Evolutionary conservation across 164 flowering plant genomes (phyloP), one percentile per base, ranked within the genome.

Genomic region (Tetrastigma voinierianum): DNA sequence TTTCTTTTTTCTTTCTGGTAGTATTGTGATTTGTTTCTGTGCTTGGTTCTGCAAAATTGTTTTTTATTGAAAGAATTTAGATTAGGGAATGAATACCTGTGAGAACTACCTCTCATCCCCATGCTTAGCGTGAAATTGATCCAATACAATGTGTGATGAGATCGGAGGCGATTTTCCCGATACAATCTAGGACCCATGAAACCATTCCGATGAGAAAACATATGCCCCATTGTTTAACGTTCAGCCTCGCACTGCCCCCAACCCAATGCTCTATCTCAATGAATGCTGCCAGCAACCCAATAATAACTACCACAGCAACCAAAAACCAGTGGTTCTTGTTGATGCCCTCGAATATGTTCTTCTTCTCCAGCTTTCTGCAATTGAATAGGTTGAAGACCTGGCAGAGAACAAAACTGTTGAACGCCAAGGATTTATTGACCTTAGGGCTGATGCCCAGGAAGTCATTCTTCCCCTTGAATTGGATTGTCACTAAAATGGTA

Each of bases 331-430:
- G n/a, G 49, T 67, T 57, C 49, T 46, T 9, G 19, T 0, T 15
- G 17, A 74, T 51, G 24, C 71, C 74, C 56, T 51, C 53, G 49
- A 70, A 57, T 9, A 63, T 51, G 21, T 67, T 70, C 48, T 63
- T 75, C 62, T 47, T 53, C 20, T 64, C 51, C 6, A 44, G 63
- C 53, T 63, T 53, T n/a, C 68, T 62, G 2, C 66, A 74, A 59
- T 62, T 59, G 62, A 75, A 67, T 46, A 48, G 19, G 49, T 75
- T 75, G 45, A 63, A 66, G 10, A 67, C 14, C 21, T 70, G 68
- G 43, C 71, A 75, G 19, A 70, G 62, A 20, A 64, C 10, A 10
- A 67, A 67, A 16, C 56, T 46, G 21, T 75, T 75, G 63, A 61
- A 74, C 17, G 64, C 44, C 66, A 74, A 25, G 32, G 73, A 10